Conservation (phyloP, 164 flowering plant genomes). For the Piper betle region DNA sequence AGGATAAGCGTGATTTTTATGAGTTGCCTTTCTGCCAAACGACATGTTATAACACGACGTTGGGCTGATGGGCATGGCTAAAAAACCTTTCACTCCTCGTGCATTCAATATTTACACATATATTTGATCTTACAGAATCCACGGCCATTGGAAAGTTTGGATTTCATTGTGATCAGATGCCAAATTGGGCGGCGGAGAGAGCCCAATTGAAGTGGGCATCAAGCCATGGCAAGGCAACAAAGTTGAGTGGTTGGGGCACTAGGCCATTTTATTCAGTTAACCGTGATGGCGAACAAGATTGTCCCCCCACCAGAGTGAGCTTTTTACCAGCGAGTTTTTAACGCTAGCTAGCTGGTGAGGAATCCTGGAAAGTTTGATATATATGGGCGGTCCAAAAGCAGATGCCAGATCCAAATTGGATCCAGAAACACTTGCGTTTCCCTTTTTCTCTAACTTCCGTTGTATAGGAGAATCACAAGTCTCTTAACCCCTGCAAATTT, state of each 20-base stretch:
- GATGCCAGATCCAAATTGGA: conserved; percentile 10
- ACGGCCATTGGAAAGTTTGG: neutral
- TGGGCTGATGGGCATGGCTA: too few species aligned
- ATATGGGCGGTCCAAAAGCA: conserved; percentile 8
- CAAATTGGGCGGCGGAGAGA: neutral
- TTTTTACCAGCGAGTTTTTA: neutral
- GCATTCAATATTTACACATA: neutral
- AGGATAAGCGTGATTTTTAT: too few species aligned
- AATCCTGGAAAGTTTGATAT: neutral
- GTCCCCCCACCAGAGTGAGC: neutral
- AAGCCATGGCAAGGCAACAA: neutral
- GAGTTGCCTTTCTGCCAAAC: too few species aligned
- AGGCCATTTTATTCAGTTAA: neutral
- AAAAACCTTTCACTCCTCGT: too few species aligned
- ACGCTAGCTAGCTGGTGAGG: neutral
- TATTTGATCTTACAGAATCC: neutral
- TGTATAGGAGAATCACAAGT: too few species aligned
- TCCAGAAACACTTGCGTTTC: conserved; percentile 14
- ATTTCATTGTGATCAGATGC: neutral
- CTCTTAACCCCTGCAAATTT: too few species aligned
- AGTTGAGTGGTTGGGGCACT: neutral
- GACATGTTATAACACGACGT: too few species aligned
- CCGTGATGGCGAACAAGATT: neutral
- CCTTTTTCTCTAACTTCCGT: too few species aligned
- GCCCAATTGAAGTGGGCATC: neutral